Conservation (phyloP, 192 early-diverging fungal species). For the Coemansia sp. region DNA sequence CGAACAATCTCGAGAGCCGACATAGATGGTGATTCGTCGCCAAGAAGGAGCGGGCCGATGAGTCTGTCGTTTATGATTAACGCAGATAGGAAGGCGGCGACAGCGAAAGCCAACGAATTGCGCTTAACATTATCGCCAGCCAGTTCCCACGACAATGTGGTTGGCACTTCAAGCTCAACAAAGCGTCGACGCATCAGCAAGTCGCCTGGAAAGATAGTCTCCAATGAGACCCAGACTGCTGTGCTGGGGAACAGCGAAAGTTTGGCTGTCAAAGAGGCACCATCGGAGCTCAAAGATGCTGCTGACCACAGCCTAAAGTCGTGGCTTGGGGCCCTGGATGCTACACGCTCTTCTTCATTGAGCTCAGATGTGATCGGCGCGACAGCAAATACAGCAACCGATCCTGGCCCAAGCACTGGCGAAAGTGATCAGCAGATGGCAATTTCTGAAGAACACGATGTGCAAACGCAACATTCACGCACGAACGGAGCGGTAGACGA, state of each 20-base stretch:
- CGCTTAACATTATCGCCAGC: background rate
- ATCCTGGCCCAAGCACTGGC: background rate
- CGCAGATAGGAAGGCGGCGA: slow-evolving; percentile 3
- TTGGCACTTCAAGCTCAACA: background rate
- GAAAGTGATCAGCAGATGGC: background rate
- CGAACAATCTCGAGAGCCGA: slow-evolving; percentile 16
- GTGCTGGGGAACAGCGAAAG: background rate
- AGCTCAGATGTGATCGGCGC: background rate
- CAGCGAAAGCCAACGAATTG: background rate
- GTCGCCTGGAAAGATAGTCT: background rate
- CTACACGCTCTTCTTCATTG: slow-evolving; percentile 15
- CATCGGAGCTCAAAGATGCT: slow-evolving; percentile 25
- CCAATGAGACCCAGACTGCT: background rate
- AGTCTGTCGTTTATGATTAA: slow-evolving; percentile 47
- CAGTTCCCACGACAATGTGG: background rate
- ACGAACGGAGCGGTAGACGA: slow-evolving; percentile 17
- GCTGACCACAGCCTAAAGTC: slow-evolving; percentile 40
- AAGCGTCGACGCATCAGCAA: background rate
- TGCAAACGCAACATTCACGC: background rate
- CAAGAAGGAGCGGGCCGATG: slow-evolving; percentile 20
- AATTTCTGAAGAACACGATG: background rate
- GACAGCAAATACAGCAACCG: background rate
- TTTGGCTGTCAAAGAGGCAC: background rate
- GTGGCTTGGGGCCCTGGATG: slow-evolving; percentile 30
- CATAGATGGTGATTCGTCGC: background rate